A percentile compares a stretch with the other conserved stretches of the same genome.
Conservation (phyloP, 169 alveolate species). For the Perkinsus olseni region DNA sequence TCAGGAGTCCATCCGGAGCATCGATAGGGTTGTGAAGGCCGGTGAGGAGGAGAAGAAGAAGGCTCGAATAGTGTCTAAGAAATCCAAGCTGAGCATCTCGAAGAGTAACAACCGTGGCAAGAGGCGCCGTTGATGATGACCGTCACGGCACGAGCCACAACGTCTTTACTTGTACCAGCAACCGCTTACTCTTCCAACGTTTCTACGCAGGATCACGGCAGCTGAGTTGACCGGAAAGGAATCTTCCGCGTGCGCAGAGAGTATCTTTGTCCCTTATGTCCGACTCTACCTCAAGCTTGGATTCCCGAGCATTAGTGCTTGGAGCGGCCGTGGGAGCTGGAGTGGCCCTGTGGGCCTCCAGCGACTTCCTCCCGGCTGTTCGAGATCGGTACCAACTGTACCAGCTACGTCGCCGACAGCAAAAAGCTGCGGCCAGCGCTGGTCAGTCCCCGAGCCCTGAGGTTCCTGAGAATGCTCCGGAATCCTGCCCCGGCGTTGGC, state of each 20-base stretch:
- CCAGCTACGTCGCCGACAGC: not conserved
- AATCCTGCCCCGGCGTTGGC: conserved; percentile 33
- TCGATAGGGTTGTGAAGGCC: not conserved
- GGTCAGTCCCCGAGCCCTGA: not conserved
- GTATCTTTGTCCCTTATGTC: not conserved
- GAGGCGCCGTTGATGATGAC: not conserved
- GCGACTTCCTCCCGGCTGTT: not conserved
- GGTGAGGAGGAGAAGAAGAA: not conserved
- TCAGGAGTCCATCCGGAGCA: not conserved
- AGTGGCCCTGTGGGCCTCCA: not conserved
- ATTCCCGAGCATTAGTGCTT: not conserved
- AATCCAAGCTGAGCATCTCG: not conserved
- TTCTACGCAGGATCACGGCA: not conserved
- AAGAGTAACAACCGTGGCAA: not conserved
- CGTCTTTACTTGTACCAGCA: not conserved
- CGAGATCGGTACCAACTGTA: not conserved
- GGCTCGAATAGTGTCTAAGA: not conserved
- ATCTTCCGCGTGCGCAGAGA: not conserved
- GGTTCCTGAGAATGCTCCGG: conserved; percentile 28
- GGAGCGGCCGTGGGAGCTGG: not conserved
- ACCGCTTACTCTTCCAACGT: not conserved
- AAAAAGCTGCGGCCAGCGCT: not conserved
- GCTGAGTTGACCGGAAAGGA: not conserved
- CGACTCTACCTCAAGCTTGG: not conserved
- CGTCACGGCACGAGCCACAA: not conserved